A percentile compares a stretch with the other conserved stretches of the same genome.
Evolutionary conservation across 768 basidiomycete genomes (phyloP).

Genomic region (Suillus weaverae): DNA sequence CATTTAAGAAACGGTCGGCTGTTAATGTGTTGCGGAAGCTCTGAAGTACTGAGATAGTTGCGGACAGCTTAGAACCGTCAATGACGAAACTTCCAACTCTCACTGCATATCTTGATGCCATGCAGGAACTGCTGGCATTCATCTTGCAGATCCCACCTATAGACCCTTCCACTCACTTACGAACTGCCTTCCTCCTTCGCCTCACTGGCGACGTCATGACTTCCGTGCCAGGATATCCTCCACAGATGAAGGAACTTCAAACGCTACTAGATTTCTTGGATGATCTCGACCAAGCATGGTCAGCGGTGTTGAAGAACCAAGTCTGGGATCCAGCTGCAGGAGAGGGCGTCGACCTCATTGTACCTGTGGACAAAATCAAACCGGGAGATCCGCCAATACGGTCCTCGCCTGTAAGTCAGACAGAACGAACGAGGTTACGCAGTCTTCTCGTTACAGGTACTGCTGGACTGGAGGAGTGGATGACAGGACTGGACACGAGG

Average conservation of each 20-base stretch:
- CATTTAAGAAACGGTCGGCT: constrained; percentile 74
- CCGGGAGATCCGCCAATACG: constrained; percentile 26
- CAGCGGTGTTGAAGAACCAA: constrained; percentile 60
- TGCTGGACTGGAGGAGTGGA: constrained; percentile 69
- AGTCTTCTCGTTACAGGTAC: constrained; percentile 65
- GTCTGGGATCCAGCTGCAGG: constrained; percentile 60
- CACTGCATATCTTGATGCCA: constrained; percentile 55
- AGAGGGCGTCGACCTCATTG: constrained; percentile 39
- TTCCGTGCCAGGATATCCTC: constrained; percentile 61
- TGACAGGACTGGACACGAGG: constrained; percentile 35
- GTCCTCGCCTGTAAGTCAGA: constrained; percentile 59
- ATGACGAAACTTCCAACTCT: constrained; percentile 59
- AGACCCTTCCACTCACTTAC: constrained; percentile 66
- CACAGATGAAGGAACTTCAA: constrained; percentile 43
- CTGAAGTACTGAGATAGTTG: constrained; percentile 5
- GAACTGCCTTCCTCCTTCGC: constrained; percentile 67
- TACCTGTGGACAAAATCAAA: constrained; percentile 39
- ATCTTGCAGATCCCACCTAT: constrained; percentile 76
- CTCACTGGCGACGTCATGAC: constrained; percentile 67
- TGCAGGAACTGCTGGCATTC: constrained; percentile 55
- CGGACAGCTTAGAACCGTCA: constrained; percentile 29
- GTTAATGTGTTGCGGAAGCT: not conserved
- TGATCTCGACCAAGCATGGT: constrained; percentile 76
- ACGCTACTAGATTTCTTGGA: constrained; percentile 65
- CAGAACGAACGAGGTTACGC: constrained; percentile 68